Percentiles rank a stretch among this genome's conserved stretches.
Conservation (phyloP, 129 eudicot genomes). For the Escallonia herrerae region DNA sequence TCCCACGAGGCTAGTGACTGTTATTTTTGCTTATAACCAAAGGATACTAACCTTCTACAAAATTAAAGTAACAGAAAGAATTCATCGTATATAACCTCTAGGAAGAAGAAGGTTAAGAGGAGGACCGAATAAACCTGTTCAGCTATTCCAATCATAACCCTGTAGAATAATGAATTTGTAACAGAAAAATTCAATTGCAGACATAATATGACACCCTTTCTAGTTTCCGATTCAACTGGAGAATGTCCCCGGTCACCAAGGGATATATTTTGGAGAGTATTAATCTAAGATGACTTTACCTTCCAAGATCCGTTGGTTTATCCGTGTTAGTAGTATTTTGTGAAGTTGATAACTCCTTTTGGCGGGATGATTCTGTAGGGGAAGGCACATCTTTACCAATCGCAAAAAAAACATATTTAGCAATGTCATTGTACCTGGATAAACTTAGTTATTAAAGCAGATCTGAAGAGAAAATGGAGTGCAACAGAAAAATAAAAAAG, state of each 20-base stretch:
- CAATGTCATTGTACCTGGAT: conserved; percentile 94
- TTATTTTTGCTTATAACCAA: conserved; percentile 12
- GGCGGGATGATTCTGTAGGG: conserved; percentile 18
- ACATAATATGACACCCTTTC: too few species aligned
- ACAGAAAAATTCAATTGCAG: neutral
- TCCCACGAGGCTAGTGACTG: conserved; percentile 9
- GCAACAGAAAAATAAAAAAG: neutral
- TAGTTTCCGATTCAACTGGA: neutral
- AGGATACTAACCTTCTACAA: neutral
- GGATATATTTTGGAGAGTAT: conserved; percentile 4
- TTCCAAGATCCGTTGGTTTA: conserved; percentile 68
- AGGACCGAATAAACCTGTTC: conserved; percentile 85
- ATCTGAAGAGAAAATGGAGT: neutral
- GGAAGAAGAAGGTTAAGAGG: conserved; percentile 69
- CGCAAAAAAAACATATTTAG: conserved; percentile 73
- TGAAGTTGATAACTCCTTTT: conserved; percentile 36
- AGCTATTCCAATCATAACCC: conserved; percentile 91
- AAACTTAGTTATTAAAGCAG: conserved; percentile 4
- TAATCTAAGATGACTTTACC: conserved; percentile 34
- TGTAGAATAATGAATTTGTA: conserved; percentile 18
- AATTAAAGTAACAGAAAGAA: neutral
- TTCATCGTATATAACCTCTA: conserved; percentile 53
- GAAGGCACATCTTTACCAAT: conserved; percentile 32
- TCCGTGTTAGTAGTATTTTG: conserved; percentile 32
- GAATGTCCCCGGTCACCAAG: too few species aligned